Percentiles rank a stretch among this genome's conserved stretches.
Evolutionary conservation across 768 basidiomycete species (phyloP).

Genomic region (Tephrocybe sp.): DNA sequence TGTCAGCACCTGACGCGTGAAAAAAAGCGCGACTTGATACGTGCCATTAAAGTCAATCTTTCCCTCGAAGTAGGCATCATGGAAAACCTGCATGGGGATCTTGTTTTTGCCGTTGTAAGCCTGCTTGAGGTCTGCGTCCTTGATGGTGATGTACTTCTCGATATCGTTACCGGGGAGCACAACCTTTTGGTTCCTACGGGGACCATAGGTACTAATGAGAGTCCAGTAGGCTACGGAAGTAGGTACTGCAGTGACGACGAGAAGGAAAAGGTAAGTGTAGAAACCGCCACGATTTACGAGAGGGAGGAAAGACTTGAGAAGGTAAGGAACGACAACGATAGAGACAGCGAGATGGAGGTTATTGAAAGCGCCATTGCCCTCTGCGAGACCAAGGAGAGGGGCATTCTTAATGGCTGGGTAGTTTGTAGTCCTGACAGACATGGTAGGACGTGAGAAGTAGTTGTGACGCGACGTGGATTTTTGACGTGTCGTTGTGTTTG

Average conservation of each 20-base stretch:
- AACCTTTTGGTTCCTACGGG: slow-evolving; percentile 83
- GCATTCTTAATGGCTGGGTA: slow-evolving; percentile 66
- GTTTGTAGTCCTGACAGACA: not conserved
- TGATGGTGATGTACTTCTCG: slow-evolving; percentile 88
- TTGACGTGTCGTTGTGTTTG: no score
- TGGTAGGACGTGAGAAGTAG: not conserved
- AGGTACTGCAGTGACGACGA: slow-evolving; percentile 72
- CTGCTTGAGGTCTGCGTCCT: slow-evolving; percentile 76
- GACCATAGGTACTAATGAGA: slow-evolving; percentile 77
- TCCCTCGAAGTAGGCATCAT: slow-evolving; percentile 95
- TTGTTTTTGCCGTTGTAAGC: slow-evolving; percentile 83
- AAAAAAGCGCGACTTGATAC: slow-evolving; percentile 1
- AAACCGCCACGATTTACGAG: slow-evolving; percentile 81
- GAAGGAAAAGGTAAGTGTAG: slow-evolving; percentile 81
- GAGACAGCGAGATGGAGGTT: slow-evolving; percentile 76
- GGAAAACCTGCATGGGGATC: slow-evolving; percentile 96
- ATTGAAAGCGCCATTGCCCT: slow-evolving; percentile 83
- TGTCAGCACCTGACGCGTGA: not conserved
- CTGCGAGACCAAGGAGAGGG: slow-evolving; percentile 75
- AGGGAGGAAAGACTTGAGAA: slow-evolving; percentile 81
- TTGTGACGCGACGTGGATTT: not conserved
- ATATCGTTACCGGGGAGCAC: slow-evolving; percentile 80
- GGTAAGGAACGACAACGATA: slow-evolving; percentile 77
- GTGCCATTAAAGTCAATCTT: slow-evolving; percentile 95
- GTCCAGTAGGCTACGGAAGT: slow-evolving; percentile 88